These are phyloP conservation scores for Coemansia sp. DNA, from an alignment of 192 early-diverging fungal genomes.

Conservation along the genomic window DNA sequence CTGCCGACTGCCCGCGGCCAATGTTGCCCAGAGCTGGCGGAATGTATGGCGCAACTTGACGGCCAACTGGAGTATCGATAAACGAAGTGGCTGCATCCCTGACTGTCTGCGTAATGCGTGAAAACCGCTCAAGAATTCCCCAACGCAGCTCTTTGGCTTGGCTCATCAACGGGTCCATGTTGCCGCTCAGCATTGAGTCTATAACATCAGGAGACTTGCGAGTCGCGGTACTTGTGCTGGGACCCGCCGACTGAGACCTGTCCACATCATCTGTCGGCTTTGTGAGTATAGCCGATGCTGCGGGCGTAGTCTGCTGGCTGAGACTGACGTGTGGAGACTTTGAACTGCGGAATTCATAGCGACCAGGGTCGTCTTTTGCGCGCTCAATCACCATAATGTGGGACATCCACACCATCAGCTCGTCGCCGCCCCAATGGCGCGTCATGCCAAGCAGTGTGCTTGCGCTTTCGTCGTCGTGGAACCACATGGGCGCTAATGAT, in stretches of 20 bases:
- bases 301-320: slow-evolving; percentile 35
- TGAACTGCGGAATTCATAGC: slow-evolving; percentile 39
- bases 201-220: slow-evolving; percentile 20
- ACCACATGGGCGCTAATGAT: slow-evolving; percentile 67
- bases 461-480: slow-evolving; percentile 69
- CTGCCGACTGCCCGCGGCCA: slow-evolving; percentile 57
- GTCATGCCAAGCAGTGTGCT: slow-evolving; percentile 54
- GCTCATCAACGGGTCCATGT: slow-evolving; percentile 50
- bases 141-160: slow-evolving; percentile 70
- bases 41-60: slow-evolving; percentile 51
- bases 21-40: slow-evolving; percentile 56
- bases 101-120: slow-evolving; percentile 70
- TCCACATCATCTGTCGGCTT: slow-evolving; percentile 5
- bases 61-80: slow-evolving; percentile 52
- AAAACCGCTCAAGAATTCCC: slow-evolving; percentile 74
- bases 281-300: slow-evolving; percentile 27
- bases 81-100: slow-evolving; percentile 63
- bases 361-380: slow-evolving; percentile 35
- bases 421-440: slow-evolving; percentile 68
- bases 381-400: slow-evolving; percentile 53
- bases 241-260: slow-evolving; percentile 2
- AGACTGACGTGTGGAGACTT: slow-evolving; percentile 44
- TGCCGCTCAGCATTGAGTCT: slow-evolving; percentile 40
- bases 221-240: slow-evolving; percentile 16
- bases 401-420: slow-evolving; percentile 61